Conservation (phyloP, 2,329 filamentous ascomycete genomes). For the Fusarium papillatum region DNA sequence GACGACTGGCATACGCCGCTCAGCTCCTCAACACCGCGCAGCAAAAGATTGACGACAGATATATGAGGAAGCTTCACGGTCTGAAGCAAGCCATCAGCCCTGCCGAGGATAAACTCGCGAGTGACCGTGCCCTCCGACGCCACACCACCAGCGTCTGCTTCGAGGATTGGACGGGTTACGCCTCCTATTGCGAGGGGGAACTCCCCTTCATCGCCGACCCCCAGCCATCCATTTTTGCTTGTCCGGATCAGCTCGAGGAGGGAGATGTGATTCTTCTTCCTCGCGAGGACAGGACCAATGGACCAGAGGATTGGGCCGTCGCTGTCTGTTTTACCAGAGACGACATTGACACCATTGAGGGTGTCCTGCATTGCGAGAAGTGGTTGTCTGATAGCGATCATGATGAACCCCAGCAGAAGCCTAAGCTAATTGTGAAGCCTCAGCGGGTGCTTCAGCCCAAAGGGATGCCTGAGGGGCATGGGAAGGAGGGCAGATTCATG, state of each 20-base stretch:
- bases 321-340: constrained; percentile 26
- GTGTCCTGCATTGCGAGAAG: background rate
- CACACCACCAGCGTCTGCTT: constrained; percentile 26
- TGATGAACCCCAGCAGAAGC: background rate
- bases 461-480: background rate
- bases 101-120: constrained; percentile 16
- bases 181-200: background rate
- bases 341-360: constrained; percentile 11
- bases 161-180: constrained; percentile 38
- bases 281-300: constrained; percentile 8
- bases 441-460: background rate
- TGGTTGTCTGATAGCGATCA: constrained; percentile 1
- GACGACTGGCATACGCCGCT: constrained; percentile 8
- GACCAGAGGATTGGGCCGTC: constrained; percentile 19
- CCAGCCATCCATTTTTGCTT: constrained; percentile 27
- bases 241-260: constrained; percentile 24
- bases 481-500: background rate
- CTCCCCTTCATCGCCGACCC: constrained; percentile 16
- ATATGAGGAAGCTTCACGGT: constrained; percentile 26
- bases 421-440: background rate
- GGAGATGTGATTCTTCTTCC: constrained; percentile 37
- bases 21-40: constrained; percentile 5
- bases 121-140: constrained; percentile 19
- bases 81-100: constrained; percentile 24
- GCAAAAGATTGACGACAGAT: constrained; percentile 3